Evolutionary conservation across 2,329 filamentous ascomycete species (phyloP).

Genomic region (Ploettnerulaceae sp.): DNA sequence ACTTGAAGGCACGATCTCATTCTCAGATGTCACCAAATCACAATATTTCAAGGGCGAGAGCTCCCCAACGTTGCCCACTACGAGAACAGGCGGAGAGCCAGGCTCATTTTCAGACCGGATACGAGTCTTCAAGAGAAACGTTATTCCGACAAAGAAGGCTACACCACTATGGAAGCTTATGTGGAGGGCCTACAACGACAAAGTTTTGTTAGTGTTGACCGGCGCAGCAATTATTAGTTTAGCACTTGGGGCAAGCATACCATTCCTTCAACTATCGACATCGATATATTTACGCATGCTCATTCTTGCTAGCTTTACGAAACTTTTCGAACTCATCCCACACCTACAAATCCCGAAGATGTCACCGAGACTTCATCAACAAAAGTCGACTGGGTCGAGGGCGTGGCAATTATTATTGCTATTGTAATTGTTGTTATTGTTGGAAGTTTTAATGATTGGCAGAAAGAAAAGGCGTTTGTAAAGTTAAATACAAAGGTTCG

Average conservation of each 20-base stretch:
- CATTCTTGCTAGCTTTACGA: constrained; percentile 46
- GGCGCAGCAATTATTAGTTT: constrained; percentile 67
- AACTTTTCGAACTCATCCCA: constrained; percentile 41
- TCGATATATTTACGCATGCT: no score
- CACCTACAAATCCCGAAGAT: constrained; percentile 1
- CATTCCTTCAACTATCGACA: not conserved
- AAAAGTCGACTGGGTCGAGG: constrained; percentile 70
- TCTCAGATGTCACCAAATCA: constrained; percentile 51
- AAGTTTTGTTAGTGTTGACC: constrained; percentile 67
- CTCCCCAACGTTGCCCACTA: constrained; percentile 22
- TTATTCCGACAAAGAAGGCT: constrained; percentile 59
- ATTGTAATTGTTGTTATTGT: constrained; percentile 72
- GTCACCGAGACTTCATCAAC: constrained; percentile 45
- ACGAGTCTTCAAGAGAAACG: constrained; percentile 64
- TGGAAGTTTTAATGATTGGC: constrained; percentile 73
- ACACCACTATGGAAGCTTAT: constrained; percentile 65
- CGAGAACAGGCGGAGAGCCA: constrained; percentile 11
- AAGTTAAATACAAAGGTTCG: constrained; percentile 64
- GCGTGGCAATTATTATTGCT: constrained; percentile 71
- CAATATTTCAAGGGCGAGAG: constrained; percentile 3
- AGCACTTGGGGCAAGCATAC: constrained; percentile 54
- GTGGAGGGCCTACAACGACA: constrained; percentile 81
- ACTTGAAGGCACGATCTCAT: constrained; percentile 58
- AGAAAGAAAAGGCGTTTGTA: constrained; percentile 76
- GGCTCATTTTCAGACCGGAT: constrained; percentile 55